Percentiles rank a stretch among this genome's conserved stretches.
Evolutionary conservation across 208 protist species (phyloP).

Genomic region (Leishmania mexicana): DNA sequence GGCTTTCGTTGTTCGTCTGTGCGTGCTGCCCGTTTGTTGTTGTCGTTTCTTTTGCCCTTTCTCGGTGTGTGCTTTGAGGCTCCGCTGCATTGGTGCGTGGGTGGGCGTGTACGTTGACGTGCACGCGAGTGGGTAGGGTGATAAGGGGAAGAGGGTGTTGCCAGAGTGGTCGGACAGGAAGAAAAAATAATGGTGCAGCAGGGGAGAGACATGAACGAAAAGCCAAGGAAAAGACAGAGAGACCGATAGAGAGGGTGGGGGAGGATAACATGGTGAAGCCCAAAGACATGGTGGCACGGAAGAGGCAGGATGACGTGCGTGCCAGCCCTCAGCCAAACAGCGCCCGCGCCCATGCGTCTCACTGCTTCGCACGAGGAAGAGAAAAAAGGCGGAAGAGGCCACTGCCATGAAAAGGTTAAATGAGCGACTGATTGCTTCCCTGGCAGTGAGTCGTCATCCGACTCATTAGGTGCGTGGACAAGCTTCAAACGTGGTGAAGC

Average conservation of each 20-base stretch:
- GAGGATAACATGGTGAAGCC: neutral
- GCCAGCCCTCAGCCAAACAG: neutral
- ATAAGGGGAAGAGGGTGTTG: too few relatives aligned
- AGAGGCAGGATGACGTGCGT: neutral
- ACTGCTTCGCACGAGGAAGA: neutral
- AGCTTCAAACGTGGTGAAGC: neutral
- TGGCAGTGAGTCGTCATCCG: neutral
- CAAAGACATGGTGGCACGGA: neutral
- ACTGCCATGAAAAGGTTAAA: neutral
- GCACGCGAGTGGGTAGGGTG: neutral
- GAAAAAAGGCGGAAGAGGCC: neutral
- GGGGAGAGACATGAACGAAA: neutral
- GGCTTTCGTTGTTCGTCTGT: neutral
- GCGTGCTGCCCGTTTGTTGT: neutral
- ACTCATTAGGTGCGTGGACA: neutral
- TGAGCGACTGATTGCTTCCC: neutral
- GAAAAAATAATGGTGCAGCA: neutral
- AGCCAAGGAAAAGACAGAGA: neutral
- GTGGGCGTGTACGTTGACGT: neutral
- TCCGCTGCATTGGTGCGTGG: neutral
- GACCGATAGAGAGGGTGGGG: neutral
- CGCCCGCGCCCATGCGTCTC: neutral
- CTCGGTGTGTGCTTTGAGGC: neutral
- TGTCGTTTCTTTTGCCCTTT: neutral
- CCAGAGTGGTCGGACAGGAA: neutral